Conservation (phyloP, 257 asterid genomes). For the Agastache rugosa region DNA sequence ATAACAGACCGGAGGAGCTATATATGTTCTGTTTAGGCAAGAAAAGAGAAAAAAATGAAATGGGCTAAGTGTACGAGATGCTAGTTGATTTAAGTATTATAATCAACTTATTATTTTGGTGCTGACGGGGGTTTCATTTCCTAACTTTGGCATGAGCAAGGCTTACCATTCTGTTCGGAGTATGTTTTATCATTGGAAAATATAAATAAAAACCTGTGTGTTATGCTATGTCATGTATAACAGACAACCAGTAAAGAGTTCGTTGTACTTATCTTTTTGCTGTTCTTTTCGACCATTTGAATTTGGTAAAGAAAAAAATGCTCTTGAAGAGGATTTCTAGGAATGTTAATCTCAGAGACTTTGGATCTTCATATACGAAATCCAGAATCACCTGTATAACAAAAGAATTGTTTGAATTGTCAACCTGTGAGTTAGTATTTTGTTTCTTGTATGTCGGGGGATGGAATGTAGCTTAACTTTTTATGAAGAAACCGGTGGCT, state of each 20-base stretch:
- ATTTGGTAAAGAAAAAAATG: background rate
- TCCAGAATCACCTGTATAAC: background rate
- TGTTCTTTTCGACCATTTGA: conserved; percentile 2
- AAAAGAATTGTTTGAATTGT: conserved; percentile 19
- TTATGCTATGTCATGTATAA: conserved; percentile 5
- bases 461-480: conserved; percentile 2
- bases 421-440: conserved; percentile 24
- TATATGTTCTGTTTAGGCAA: conserved; percentile 18
- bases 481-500: conserved; percentile 7
- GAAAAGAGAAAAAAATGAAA: background rate
- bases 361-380: conserved; percentile 16
- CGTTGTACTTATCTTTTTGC: background rate
- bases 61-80: conserved; percentile 1
- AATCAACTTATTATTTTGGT: conserved; percentile 15
- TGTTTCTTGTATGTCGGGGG: conserved; percentile 1
- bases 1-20: conserved; percentile 25
- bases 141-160: conserved; percentile 11
- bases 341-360: conserved; percentile 15
- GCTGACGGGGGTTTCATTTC: background rate
- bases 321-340: conserved; percentile 26
- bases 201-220: background rate
- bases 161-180: conserved; percentile 3
- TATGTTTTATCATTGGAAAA: background rate
- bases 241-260: conserved; percentile 3
- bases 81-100: conserved; percentile 20